Evolutionary conservation across 768 basidiomycete genomes (phyloP).

Genomic region (Russula griseocarnosa): DNA sequence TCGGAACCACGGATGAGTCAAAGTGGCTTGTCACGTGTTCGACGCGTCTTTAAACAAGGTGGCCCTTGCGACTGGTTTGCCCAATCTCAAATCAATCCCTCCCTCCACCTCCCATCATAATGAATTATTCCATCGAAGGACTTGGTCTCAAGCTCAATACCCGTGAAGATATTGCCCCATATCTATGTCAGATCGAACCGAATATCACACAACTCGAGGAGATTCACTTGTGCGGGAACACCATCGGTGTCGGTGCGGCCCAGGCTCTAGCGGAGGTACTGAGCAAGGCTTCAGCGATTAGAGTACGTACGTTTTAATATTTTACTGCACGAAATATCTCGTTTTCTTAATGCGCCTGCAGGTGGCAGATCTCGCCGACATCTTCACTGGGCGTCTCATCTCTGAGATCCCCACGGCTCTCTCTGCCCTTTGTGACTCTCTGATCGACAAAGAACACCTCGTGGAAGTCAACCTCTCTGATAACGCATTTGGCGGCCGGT

Average conservation of each 20-base stretch:
- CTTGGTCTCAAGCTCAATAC: conserved; percentile 78
- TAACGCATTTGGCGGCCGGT: conserved; percentile 95
- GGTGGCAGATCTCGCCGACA: conserved; percentile 95
- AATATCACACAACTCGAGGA: conserved; percentile 58
- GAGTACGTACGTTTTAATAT: conserved; percentile 45
- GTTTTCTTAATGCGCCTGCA: conserved; percentile 41
- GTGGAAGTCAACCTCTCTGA: conserved; percentile 88
- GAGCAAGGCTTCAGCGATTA: conserved; percentile 58
- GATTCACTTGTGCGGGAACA: conserved; percentile 92
- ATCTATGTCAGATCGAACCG: conserved; percentile 62
- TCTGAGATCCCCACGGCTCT: conserved; percentile 91
- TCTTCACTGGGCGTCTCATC: conserved; percentile 96
- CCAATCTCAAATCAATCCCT: conserved; percentile 29
- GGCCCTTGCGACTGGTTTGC: not conserved
- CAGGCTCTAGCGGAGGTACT: conserved; percentile 78
- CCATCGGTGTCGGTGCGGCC: conserved; percentile 88
- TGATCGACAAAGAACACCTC: conserved; percentile 75
- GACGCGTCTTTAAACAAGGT: conserved; percentile 5
- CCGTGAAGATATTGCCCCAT: conserved; percentile 68
- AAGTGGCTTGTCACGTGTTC: conserved; percentile 4
- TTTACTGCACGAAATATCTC: conserved; percentile 4
- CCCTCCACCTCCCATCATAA: not conserved
- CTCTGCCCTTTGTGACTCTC: conserved; percentile 80
- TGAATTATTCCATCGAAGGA: conserved; percentile 52
- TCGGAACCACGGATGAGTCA: no score